Base-by-base conservation (phyloP, 2,329 filamentous ascomycete genomes). In the Claviceps sorghi region DNA sequence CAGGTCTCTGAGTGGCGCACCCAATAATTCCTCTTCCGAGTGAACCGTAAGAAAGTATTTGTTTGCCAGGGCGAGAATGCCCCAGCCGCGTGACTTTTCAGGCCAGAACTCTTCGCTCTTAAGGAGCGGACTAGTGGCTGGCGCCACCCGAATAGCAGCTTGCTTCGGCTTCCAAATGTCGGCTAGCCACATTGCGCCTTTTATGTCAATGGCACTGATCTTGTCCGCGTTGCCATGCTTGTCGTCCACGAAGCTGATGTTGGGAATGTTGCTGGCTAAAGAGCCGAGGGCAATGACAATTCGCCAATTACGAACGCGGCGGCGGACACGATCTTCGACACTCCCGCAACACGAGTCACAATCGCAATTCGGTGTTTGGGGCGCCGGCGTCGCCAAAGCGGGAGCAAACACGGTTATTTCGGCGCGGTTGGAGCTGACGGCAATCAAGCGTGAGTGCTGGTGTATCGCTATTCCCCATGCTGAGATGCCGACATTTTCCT, bases 391-490 rank as follows among this genome's bases (percentile, higher is more conserved):
- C 10, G 60, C 55, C 46, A 73, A 61, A 5, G 71, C 72, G 56
- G 73, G 71, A 1, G 73, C 74, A 58, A 80, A 80, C 1, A 81
- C 72, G 0, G 70, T 75, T 7, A 77, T 66, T 56, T 77, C 74
- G 50, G 63, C 62, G 4, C 75, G 78, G 63, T 98, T 98, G 0
- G 86, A 82, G 59, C 86, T 87, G 41, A 94, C 83, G 0, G 91
- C 93, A 56, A 98, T 84, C 55, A 96, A 72, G 0, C 90, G 81
- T n/a, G 87, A 88, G 56, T 82, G 72, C 55, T 80, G 76, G 64
- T 97, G 91, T 11, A 95, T 76, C 8, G 88, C 84, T 48, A 95
- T 68, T 0, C 91, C 93, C 93, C 93, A 98, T 2, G 90, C 91
- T 54, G 87, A 91, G 26, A 69, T 70, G 1, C 79, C 79, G 2